These are phyloP conservation scores for Pleurotus djamor DNA, from an alignment of 768 basidiomycete species.

Conservation along the genomic window DNA sequence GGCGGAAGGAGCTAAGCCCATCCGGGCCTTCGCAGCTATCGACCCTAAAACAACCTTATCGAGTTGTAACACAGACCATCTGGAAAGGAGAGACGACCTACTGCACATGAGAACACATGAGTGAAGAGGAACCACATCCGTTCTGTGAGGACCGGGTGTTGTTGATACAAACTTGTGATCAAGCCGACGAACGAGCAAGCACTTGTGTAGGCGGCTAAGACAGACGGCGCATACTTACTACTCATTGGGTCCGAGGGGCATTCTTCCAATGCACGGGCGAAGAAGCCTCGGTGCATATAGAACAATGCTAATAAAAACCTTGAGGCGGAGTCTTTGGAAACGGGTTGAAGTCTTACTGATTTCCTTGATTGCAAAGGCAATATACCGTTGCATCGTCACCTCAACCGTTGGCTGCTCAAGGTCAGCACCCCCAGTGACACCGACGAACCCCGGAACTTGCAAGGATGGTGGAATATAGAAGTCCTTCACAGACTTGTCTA, in stretches of 20 bases:
- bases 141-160: slow-evolving; percentile 63
- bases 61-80: slow-evolving; percentile 1
- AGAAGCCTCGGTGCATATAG: slow-evolving; percentile 76
- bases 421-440: slow-evolving; percentile 37
- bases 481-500: slow-evolving; percentile 63
- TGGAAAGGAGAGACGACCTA: slow-evolving; percentile 25
- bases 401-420: slow-evolving; percentile 48
- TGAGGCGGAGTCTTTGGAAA: not conserved
- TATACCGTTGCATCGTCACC: slow-evolving; percentile 67
- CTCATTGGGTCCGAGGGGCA: slow-evolving; percentile 62
- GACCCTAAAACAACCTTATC: slow-evolving; percentile 66
- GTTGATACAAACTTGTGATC: slow-evolving; percentile 61
- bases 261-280: slow-evolving; percentile 67
- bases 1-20: slow-evolving; percentile 65
- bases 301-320: slow-evolving; percentile 46
- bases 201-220: slow-evolving; percentile 67
- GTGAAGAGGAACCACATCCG: slow-evolving; percentile 75
- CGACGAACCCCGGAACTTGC: slow-evolving; percentile 62
- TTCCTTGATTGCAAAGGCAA: slow-evolving; percentile 65
- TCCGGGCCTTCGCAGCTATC: slow-evolving; percentile 61
- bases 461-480: slow-evolving; percentile 67
- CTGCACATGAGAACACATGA: slow-evolving; percentile 71
- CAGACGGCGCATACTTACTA: slow-evolving; percentile 66
- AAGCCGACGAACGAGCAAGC: slow-evolving; percentile 68
- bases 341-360: slow-evolving; percentile 43